These are phyloP conservation scores for Thyridium curvatum DNA, from an alignment of 2,329 filamentous ascomycete species.

Conservation along the genomic window DNA sequence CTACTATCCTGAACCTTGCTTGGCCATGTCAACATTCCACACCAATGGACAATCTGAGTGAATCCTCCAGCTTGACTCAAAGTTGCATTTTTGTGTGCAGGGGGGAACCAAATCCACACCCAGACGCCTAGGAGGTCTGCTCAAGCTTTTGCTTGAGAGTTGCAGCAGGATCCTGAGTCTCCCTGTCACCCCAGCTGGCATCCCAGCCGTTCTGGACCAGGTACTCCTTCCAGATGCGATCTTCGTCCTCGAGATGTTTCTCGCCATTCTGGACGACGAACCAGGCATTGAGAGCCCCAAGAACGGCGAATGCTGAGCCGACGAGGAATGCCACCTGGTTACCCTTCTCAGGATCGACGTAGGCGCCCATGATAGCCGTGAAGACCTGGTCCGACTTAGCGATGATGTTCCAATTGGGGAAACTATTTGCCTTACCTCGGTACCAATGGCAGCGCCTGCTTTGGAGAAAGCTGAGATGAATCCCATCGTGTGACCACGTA, in stretches of 20 bases:
- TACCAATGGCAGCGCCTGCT: constrained; percentile 42
- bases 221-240: constrained; percentile 35
- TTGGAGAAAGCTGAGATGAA: constrained; percentile 40
- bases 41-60: no score
- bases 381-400: no score
- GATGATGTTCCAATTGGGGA: no score
- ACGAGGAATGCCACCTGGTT: constrained; percentile 44
- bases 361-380: constrained; percentile 40
- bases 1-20: no score
- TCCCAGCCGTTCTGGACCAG: constrained; percentile 34
- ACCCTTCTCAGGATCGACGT: constrained; percentile 31
- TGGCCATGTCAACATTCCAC: no score
- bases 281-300: constrained; percentile 36
- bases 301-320: constrained; percentile 38
- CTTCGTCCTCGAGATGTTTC: constrained; percentile 34
- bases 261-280: constrained; percentile 28
- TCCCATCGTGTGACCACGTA: constrained; percentile 43
- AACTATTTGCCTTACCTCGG: constrained; percentile 8
- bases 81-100: no score
- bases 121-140: no score
- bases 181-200: constrained; percentile 22
- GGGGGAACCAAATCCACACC: no score
- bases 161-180: constrained; percentile 18
- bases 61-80: no score
- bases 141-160: no score